Conservation (phyloP, 2,329 filamentous ascomycete genomes). For the Colletotrichum sp. region DNA sequence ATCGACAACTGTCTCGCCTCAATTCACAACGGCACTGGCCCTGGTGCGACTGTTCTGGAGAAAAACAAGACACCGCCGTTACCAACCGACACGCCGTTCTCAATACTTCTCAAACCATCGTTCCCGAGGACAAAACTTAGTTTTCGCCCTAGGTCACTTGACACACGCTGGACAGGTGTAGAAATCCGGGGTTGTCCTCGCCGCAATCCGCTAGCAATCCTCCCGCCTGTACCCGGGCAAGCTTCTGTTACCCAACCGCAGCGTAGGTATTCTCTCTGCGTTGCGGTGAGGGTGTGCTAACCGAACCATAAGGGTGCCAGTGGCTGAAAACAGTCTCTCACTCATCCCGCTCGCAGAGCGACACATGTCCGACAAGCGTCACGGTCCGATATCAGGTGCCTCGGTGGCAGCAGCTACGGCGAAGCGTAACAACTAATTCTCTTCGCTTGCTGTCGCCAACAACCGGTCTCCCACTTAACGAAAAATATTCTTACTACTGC, state of each 20-base stretch:
- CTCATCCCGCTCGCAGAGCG: background rate
- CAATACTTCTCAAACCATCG: background rate
- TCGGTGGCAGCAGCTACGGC: background rate
- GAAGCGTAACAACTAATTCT: background rate
- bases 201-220: background rate
- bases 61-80: background rate
- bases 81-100: background rate
- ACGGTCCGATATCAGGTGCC: background rate
- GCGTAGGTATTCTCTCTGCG: background rate
- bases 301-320: background rate
- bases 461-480: background rate
- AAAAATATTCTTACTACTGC: background rate
- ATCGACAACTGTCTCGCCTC: background rate
- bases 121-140: background rate
- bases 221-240: background rate
- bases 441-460: background rate
- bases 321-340: background rate
- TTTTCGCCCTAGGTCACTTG: slow-evolving; percentile 11
- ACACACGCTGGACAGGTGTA: slow-evolving; percentile 4
- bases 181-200: background rate
- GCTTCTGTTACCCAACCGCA: background rate
- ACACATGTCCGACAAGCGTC: background rate
- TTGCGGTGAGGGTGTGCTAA: background rate
- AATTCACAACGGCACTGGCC: background rate
- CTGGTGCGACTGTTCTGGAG: background rate